Evolutionary conservation across 2,329 filamentous ascomycete species (phyloP).

Genomic region (Corniculantispora saksenae): DNA sequence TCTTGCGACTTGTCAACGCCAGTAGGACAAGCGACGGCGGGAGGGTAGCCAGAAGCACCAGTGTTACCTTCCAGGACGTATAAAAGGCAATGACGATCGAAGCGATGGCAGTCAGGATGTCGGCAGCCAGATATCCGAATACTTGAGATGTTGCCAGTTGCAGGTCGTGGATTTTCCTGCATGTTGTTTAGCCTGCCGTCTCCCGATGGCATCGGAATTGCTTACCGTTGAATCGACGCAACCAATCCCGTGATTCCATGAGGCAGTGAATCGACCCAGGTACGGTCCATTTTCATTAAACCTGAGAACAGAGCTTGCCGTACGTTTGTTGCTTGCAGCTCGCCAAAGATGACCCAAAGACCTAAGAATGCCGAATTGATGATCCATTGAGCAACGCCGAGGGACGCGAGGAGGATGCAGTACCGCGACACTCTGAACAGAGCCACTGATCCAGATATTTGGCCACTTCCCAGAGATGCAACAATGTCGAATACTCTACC

Average conservation of each 20-base stretch:
- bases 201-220: not conserved
- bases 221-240: constrained; percentile 72
- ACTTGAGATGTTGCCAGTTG: constrained; percentile 80
- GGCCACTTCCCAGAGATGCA: constrained; percentile 62
- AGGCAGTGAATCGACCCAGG: constrained; percentile 77
- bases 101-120: constrained; percentile 62
- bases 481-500: constrained; percentile 76
- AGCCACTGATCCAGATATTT: constrained; percentile 50
- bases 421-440: constrained; percentile 58
- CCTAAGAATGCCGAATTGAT: constrained; percentile 67
- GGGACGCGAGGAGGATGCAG: constrained; percentile 60
- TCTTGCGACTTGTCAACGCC: constrained; percentile 56
- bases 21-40: constrained; percentile 67
- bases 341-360: constrained; percentile 76
- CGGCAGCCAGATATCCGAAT: constrained; percentile 68
- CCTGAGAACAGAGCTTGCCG: constrained; percentile 66
- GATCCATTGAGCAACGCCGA: constrained; percentile 68
- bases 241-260: constrained; percentile 74
- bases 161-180: constrained; percentile 80
- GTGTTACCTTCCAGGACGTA: constrained; percentile 80
- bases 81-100: constrained; percentile 73
- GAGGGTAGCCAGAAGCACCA: constrained; percentile 73
- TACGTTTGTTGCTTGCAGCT: constrained; percentile 71
- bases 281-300: constrained; percentile 71
- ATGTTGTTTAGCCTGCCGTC: not conserved